These are phyloP conservation scores for Nepenthes mirabilis DNA, from an alignment of 148 eudicot species.

Conservation along the genomic window DNA sequence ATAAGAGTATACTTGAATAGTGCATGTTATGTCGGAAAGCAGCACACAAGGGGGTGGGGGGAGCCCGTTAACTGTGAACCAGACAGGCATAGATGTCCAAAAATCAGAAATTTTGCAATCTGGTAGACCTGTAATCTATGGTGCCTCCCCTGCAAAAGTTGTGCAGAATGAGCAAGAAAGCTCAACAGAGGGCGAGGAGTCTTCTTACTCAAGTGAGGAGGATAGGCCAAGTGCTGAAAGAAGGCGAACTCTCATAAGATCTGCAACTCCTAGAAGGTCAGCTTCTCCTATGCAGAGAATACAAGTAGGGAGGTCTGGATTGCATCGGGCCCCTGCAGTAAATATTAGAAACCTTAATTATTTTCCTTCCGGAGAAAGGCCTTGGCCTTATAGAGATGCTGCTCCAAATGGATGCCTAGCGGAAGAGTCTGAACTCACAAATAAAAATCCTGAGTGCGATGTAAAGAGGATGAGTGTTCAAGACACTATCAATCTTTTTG, in stretches of 20 bases:
- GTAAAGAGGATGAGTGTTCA: conserved; percentile 81
- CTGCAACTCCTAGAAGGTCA: conserved; percentile 91
- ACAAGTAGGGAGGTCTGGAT: conserved; percentile 85
- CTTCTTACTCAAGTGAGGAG: conserved; percentile 51
- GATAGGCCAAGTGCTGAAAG: conserved; percentile 66
- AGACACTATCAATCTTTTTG: conserved; percentile 89
- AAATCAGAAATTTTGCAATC: conserved; percentile 9
- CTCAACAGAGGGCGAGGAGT: conserved; percentile 54
- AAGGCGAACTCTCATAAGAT: conserved; percentile 63
- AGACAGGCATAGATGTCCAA: conserved; percentile 18
- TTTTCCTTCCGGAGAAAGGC: conserved; percentile 61
- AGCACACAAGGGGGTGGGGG: no score
- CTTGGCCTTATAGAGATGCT: conserved; percentile 31
- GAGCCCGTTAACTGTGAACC: conserved; percentile 1
- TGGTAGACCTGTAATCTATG: conserved; percentile 47
- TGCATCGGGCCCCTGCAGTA: conserved; percentile 66
- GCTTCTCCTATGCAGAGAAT: conserved; percentile 96
- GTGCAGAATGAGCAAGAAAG: conserved; percentile 65
- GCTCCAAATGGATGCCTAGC: conserved; percentile 29
- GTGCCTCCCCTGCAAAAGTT: conserved; percentile 86
- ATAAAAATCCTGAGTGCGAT: conserved; percentile 46
- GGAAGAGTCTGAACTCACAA: conserved; percentile 40
- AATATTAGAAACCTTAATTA: conserved; percentile 65
- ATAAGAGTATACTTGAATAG: no score
- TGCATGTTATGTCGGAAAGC: no score